Evolutionary conservation across 768 basidiomycete species (phyloP), one percentile per base, ranked within the genome.

Genomic region (Mycena rebaudengoi): DNA sequence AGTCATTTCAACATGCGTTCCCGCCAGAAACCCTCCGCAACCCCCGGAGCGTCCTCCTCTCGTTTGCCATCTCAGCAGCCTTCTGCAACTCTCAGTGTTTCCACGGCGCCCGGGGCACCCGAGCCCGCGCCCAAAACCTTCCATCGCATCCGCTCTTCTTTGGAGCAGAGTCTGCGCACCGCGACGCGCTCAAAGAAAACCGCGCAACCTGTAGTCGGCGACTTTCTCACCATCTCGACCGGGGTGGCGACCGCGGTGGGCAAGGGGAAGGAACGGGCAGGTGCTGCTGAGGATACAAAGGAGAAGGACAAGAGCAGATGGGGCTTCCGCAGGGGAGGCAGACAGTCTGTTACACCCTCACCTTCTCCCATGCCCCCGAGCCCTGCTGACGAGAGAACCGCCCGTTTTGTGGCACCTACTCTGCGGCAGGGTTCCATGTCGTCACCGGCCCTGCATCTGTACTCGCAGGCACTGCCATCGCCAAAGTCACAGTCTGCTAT

Each of bases 391-490:
- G 79, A 79, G 70, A 75, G 75, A 69, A 82, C 81, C 71, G 83
- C 85, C 50, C 83, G 81, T 73, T 92, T 86, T 78, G 77, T 83
- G 63, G 82, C 87, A 43, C 91, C 91, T 43, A 91, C 90, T 35
- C 76, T 92, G 63, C 84, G 87, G 57, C 84, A 84, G 64, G 91
- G 85, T 37, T 91, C 92, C 46, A 83, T 90, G 81, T 93, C 91
- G 59, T 91, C 91, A 21, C 91, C 92, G 54, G 83, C 88, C 28
- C 75, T 94, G 43, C 88, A 90, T 70, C 82, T 89, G 57, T 85
- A 85, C 51, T 87, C 87, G 26, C 83, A 85, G 75, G 79, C 85
- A 32, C 70, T 82, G 51, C 83, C 85, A 51, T 85, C 87, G 33
- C 81, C 84, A n/a, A 83, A 80, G 70, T 83, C 84, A 39, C 83